Evolutionary conservation across 2,329 filamentous ascomycete genomes (phyloP).

Genomic region (Pyricularia sp.): DNA sequence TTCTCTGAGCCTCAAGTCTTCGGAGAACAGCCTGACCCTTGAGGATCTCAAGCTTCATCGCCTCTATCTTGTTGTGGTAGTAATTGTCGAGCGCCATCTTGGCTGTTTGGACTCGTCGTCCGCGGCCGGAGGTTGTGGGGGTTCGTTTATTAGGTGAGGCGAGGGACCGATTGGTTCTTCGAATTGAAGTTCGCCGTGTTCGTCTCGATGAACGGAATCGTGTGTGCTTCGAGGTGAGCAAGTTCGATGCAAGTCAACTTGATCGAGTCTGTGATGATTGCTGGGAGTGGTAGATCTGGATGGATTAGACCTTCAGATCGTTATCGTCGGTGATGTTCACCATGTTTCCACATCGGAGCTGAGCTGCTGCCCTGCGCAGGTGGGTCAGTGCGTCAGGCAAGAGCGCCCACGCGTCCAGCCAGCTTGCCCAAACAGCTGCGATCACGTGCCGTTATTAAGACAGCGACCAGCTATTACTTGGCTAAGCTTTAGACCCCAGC

Average conservation of each 20-base stretch:
- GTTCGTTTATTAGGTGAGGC: not conserved
- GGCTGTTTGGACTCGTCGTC: conserved; percentile 14
- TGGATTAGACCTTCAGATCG: not conserved
- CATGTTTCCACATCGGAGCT: not conserved
- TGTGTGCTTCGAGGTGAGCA: not conserved
- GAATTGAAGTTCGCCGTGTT: not conserved
- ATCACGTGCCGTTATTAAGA: not conserved
- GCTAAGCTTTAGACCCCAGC: too few species aligned
- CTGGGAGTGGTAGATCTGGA: not conserved
- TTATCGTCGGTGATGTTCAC: not conserved
- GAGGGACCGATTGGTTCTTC: not conserved
- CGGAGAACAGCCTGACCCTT: conserved; percentile 94
- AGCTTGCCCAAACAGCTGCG: not conserved
- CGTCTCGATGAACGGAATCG: not conserved
- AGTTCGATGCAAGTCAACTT: not conserved
- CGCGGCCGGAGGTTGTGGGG: not conserved
- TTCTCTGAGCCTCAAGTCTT: conserved; percentile 92
- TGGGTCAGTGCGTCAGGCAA: conserved; percentile 4
- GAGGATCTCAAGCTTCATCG: conserved; percentile 99
- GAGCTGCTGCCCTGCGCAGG: not conserved
- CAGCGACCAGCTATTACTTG: not conserved
- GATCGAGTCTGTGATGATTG: not conserved
- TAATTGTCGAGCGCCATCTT: conserved; percentile 98
- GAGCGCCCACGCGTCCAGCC: conserved; percentile 4
- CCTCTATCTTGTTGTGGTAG: conserved; percentile 99